Evolutionary conservation across 768 basidiomycete species (phyloP).

Genomic region (Leccinum rimulosum): DNA sequence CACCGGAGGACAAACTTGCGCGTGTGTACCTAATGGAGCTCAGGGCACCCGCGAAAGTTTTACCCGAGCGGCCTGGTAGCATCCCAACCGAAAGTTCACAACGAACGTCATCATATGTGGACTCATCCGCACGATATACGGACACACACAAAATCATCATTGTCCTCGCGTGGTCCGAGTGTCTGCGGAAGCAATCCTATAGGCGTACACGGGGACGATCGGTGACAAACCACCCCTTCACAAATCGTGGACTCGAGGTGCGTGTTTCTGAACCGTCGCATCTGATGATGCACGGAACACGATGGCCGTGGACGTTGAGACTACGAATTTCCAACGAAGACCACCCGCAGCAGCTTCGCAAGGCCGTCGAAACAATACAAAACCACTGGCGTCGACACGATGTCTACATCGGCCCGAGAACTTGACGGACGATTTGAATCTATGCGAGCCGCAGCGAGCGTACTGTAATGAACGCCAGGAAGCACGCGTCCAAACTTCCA

Average conservation of each 20-base stretch:
- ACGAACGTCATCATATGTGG: neutral
- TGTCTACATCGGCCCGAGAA: neutral
- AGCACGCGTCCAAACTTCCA: neutral
- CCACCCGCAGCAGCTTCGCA: neutral
- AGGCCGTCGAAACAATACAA: neutral
- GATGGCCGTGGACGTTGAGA: neutral
- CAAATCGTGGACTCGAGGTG: neutral
- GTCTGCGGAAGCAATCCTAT: neutral
- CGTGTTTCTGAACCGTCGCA: neutral
- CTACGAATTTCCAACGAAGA: neutral
- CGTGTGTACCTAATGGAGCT: conserved; percentile 6
- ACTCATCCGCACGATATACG: neutral
- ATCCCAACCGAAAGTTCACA: neutral
- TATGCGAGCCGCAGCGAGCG: neutral
- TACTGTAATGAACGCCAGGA: neutral
- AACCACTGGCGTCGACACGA: neutral
- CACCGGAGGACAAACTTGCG: conserved; percentile 10
- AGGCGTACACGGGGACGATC: neutral
- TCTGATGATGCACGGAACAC: neutral
- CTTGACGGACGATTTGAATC: neutral
- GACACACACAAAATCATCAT: neutral
- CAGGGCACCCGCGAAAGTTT: conserved; percentile 25
- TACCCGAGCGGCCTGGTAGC: neutral
- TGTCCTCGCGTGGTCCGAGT: neutral
- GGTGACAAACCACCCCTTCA: neutral